These are phyloP conservation scores for Knoxdaviesia capensis DNA, from an alignment of 2,329 filamentous ascomycete genomes.

Conservation along the genomic window DNA sequence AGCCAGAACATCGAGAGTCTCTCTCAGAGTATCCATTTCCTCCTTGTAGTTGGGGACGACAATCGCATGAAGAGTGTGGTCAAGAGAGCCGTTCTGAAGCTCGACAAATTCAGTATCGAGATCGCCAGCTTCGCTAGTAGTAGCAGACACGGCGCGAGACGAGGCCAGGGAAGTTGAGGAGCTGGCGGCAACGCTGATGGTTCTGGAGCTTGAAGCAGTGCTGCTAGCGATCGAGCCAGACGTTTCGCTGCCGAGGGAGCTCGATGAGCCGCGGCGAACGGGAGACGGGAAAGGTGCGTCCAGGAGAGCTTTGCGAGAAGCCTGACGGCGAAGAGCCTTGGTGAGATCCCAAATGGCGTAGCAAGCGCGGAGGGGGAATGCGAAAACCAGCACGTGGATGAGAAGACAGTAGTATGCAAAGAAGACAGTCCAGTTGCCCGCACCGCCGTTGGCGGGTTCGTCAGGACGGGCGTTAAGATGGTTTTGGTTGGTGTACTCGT, in stretches of 20 bases:
- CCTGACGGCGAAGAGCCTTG: conserved; percentile 23
- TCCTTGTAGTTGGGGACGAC: conserved; percentile 59
- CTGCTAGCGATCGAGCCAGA: conserved; percentile 7
- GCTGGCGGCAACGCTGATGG: too few species aligned
- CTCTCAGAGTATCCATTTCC: conserved; percentile 44
- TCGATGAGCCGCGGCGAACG: conserved; percentile 29
- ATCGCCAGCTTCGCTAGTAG: conserved; percentile 30
- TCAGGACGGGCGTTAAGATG: conserved; percentile 11
- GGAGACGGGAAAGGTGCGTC: conserved; percentile 22
- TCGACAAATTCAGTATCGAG: conserved; percentile 12
- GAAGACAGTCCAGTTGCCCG: conserved; percentile 27
- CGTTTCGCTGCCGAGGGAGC: conserved; percentile 35
- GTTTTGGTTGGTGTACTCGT: conserved; percentile 20
- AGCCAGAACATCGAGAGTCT: conserved; percentile 48
- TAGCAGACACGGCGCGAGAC: conserved; percentile 23
- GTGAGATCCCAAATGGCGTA: conserved; percentile 41
- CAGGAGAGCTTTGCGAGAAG: conserved; percentile 22
- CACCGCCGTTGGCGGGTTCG: conserved; percentile 15
- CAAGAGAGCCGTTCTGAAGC: not conserved
- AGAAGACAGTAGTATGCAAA: conserved; percentile 46
- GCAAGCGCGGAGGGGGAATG: conserved; percentile 41
- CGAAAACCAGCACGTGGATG: conserved; percentile 41
- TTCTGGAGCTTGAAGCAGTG: too few species aligned
- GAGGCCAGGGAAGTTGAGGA: conserved; percentile 15
- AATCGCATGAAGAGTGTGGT: conserved; percentile 38